Conservation (phyloP, 2,329 filamentous ascomycete species). For the Exophiala spinifera region DNA sequence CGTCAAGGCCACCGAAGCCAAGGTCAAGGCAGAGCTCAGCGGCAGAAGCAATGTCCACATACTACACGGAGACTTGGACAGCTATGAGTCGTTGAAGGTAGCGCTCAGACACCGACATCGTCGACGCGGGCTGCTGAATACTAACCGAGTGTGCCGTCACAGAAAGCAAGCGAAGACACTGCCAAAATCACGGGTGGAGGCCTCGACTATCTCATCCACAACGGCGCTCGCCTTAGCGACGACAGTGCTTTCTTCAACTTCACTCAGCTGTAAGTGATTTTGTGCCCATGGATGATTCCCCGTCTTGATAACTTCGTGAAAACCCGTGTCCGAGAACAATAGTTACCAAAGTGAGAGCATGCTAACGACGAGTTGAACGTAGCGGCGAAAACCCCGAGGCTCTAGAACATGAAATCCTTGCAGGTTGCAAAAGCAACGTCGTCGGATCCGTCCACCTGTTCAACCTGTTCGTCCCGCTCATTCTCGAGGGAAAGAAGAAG, state of each 20-base stretch:
- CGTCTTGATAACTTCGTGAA: constrained; percentile 22
- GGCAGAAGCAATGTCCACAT: constrained; percentile 45
- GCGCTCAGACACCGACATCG: background rate
- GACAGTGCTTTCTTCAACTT: too few species aligned
- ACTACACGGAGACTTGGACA: constrained; percentile 44
- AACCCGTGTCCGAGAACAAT: too few species aligned
- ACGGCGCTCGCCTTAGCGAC: constrained; percentile 37
- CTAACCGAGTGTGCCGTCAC: constrained; percentile 34
- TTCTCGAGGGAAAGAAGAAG: constrained; percentile 50
- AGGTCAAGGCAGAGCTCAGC: constrained; percentile 37
- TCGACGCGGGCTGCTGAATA: background rate
- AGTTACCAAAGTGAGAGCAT: too few species aligned
- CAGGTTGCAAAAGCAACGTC: constrained; percentile 48
- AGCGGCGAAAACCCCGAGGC: constrained; percentile 31
- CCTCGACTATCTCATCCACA: constrained; percentile 54
- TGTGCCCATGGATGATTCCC: constrained; percentile 23
- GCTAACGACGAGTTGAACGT: too few species aligned
- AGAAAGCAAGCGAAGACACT: constrained; percentile 34
- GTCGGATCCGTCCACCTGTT: constrained; percentile 52
- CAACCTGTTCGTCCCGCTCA: constrained; percentile 52
- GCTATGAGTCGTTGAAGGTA: constrained; percentile 5
- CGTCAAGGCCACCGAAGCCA: constrained; percentile 44
- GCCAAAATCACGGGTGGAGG: constrained; percentile 32
- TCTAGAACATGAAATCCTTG: constrained; percentile 36
- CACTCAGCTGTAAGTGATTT: constrained; percentile 9